phyloP scores from a whole-genome alignment of 352 stramenopile species.

The Phytopythium oedochilum region DNA sequence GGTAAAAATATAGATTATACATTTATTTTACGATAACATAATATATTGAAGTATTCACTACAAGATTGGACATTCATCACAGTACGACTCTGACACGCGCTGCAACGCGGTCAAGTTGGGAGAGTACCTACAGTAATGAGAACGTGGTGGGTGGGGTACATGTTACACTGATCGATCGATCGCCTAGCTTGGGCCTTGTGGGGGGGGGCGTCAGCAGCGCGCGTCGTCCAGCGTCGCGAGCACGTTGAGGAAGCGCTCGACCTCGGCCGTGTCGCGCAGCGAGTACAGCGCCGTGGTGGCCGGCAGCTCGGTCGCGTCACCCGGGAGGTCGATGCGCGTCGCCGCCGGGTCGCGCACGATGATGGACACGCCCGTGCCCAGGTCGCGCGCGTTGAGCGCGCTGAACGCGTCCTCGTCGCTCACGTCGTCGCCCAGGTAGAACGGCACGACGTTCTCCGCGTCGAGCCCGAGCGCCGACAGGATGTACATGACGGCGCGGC shows the following conservation, averaged over 20 bases:
- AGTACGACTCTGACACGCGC: no score
- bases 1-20: no score
- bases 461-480: slow-evolving; percentile 60
- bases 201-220: slow-evolving; percentile 20
- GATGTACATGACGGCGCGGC: slow-evolving; percentile 69
- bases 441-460: slow-evolving; percentile 63
- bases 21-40: no score
- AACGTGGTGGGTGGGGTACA: background rate
- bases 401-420: slow-evolving; percentile 74
- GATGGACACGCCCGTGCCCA: slow-evolving; percentile 53
- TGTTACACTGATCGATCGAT: background rate
- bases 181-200: no score
- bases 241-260: slow-evolving; percentile 51
- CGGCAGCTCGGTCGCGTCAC: slow-evolving; percentile 37
- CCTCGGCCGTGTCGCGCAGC: slow-evolving; percentile 47
- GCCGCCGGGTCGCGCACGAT: slow-evolving; percentile 56
- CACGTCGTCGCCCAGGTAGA: slow-evolving; percentile 80
- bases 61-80: no score
- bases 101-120: no score
- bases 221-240: slow-evolving; percentile 36
- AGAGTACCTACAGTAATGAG: no score
- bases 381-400: slow-evolving; percentile 35
- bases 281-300: slow-evolving; percentile 52
- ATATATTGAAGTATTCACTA: no score
- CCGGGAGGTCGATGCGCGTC: slow-evolving; percentile 37